Evolutionary conservation across 805 yeast genomes (phyloP), one percentile per base, ranked within the genome.

Genomic region (Metahyphopichia silvanorum): DNA sequence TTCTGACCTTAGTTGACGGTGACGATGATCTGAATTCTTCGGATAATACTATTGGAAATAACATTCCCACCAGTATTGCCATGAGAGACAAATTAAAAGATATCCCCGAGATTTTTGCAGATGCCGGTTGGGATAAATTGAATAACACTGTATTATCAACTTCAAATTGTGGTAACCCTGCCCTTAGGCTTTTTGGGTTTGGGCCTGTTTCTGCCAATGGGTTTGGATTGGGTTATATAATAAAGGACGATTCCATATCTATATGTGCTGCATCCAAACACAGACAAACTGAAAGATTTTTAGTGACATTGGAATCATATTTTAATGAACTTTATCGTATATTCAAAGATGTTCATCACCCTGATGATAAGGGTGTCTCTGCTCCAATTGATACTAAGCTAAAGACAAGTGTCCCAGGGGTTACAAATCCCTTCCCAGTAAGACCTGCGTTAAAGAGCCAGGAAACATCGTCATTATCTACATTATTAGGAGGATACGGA

Each of bases 61-160:
- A 46, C 34, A 39, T 6, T 25, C 29, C 2, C 26, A 23, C 16
- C 25, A 23, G 13, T 13, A 23, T n/a, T 6, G 22, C 18, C 32
- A 2, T 25, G 44, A 5, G 49, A 49, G 25, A 32, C 37, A 9
- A 38, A 41, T 46, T 60, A 32, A 46, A 42, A 21, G 55, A 53
- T 25, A 63, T 86, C 31, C 96, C 96, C 5, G 64, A 79, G 4
- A 72, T 88, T 10, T 88, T 87, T 60, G 82, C 85, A 1, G 95
- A 88, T 56, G 66, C 76, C 6, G 95, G 96, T 18, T 88, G 96
- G 96, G 86, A 82, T 47, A 77, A 79, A 51, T 61, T 88, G 38
- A 86, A 86, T 59, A 84, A 80, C 44, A 82, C 91, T 4, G 73
- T 87, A 14, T 64, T 88, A 16, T 84, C 94, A 10, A 62, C 68